A percentile compares a stretch with the other conserved stretches of the same genome.
Evolutionary conservation across 257 asterid genomes (phyloP).

Genomic region (Cinchona pubescens): DNA sequence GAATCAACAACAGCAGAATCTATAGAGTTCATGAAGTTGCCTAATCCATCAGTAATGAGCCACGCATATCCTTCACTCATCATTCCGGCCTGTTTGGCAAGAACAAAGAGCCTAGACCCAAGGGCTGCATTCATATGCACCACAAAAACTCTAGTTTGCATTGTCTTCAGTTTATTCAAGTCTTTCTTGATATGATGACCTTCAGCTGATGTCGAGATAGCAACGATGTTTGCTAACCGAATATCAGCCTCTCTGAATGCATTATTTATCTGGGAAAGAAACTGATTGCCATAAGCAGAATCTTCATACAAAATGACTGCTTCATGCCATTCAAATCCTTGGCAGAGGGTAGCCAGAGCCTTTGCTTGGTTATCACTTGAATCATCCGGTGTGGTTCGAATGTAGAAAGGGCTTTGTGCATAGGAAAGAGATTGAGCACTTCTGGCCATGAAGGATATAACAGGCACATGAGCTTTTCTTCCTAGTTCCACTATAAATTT

Average conservation of each 20-base stretch:
- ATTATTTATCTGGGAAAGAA: constrained; percentile 36
- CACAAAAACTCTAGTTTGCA: constrained; percentile 44
- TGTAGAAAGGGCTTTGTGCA: constrained; percentile 28
- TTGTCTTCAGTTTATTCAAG: constrained; percentile 19
- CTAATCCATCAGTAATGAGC: constrained; percentile 55
- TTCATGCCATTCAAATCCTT: constrained; percentile 42
- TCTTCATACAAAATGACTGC: constrained; percentile 51
- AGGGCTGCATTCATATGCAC: constrained; percentile 51
- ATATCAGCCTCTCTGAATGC: constrained; percentile 40
- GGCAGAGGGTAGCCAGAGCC: constrained; percentile 48
- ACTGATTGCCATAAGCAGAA: constrained; percentile 38
- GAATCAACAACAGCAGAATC: constrained; percentile 36
- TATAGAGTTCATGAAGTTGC: constrained; percentile 42
- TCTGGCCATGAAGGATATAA: constrained; percentile 35
- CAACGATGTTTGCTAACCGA: constrained; percentile 21
- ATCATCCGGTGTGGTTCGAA: constrained; percentile 34
- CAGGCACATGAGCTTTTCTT: constrained; percentile 41
- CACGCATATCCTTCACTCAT: constrained; percentile 59
- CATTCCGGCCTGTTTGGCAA: constrained; percentile 39
- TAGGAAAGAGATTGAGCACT: constrained; percentile 29
- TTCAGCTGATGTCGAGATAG: constrained; percentile 31
- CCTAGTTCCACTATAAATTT: constrained; percentile 47
- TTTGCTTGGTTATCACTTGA: constrained; percentile 31
- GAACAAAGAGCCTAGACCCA: constrained; percentile 32
- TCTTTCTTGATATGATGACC: constrained; percentile 28